phyloP scores from a whole-genome alignment of 2,329 filamentous ascomycete genomes.

The Cladophialophora bantiana region DNA sequence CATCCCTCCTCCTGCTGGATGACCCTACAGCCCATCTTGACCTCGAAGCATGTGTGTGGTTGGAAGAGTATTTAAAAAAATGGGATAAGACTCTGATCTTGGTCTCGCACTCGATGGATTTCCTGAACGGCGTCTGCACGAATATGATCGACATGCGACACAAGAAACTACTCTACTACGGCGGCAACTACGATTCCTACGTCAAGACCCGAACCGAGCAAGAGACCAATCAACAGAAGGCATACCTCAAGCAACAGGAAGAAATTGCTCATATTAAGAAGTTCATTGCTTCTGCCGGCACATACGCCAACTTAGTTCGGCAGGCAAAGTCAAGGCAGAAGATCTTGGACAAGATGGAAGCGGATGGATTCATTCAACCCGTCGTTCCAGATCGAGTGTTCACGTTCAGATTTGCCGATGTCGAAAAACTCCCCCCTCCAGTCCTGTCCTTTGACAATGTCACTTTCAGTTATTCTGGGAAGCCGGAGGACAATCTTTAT shows the following conservation, averaged over 20 bases:
- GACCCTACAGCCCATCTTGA: conserved; percentile 99
- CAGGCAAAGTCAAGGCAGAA: conserved; percentile 99
- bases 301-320: conserved; percentile 97
- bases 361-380: conserved; percentile 96
- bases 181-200: conserved; percentile 99
- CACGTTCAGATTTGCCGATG: conserved; percentile 97
- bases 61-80: conserved; percentile 99
- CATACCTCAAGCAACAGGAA: conserved; percentile 98
- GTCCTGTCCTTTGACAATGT: conserved; percentile 97
- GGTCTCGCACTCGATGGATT: conserved; percentile 98
- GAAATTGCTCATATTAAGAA: conserved; percentile 99
- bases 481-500: conserved; percentile 89
- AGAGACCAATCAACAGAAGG: conserved; percentile 98
- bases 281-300: conserved; percentile 99
- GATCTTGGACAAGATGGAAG: conserved; percentile 99
- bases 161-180: conserved; percentile 92
- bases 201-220: conserved; percentile 92
- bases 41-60: conserved; percentile 98
- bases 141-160: conserved; percentile 98
- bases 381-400: conserved; percentile 86
- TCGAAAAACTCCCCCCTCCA: conserved; percentile 98
- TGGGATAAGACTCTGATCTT: conserved; percentile 97
- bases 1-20: conserved; percentile 91
- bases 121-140: conserved; percentile 97
- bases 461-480: conserved; percentile 96